These are phyloP conservation scores for Debaryomyces maramus DNA, from an alignment of 805 yeast species.

Conservation along the genomic window DNA sequence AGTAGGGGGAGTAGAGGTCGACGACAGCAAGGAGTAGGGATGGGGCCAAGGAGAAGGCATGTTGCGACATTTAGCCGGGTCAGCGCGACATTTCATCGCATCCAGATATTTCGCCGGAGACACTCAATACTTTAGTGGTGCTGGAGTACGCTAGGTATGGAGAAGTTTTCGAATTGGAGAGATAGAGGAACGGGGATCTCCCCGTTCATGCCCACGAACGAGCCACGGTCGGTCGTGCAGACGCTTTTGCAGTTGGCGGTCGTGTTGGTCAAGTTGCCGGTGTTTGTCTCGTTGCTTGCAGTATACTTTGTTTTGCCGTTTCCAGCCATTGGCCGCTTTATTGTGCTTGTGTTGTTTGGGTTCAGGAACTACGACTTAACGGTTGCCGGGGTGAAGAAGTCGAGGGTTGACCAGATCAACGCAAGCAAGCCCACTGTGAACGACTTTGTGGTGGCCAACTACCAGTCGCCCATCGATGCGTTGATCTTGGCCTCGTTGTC, in stretches of 20 bases:
- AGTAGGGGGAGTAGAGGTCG: slow-evolving; percentile 8
- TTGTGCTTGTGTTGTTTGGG: slow-evolving; percentile 30
- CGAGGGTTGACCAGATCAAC: slow-evolving; percentile 33
- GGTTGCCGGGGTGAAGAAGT: slow-evolving; percentile 52
- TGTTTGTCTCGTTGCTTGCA: slow-evolving; percentile 18
- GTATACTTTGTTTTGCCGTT: slow-evolving; percentile 18
- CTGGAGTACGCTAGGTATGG: slow-evolving; percentile 51
- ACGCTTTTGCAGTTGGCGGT: slow-evolving; percentile 1
- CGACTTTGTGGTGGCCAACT: slow-evolving; percentile 57
- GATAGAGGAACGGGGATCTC: slow-evolving; percentile 94
- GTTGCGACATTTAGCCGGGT: no score
- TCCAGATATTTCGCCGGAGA: no score
- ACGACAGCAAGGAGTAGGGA: background rate
- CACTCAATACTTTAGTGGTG: no score
- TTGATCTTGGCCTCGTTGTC: slow-evolving; percentile 33
- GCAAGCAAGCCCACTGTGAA: slow-evolving; percentile 39
- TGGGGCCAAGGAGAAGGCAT: no score
- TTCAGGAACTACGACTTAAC: slow-evolving; percentile 37
- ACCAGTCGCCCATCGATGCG: slow-evolving; percentile 59
- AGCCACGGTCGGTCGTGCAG: slow-evolving; percentile 16
- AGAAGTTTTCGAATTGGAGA: slow-evolving; percentile 79
- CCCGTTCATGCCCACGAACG: slow-evolving; percentile 69
- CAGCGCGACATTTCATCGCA: no score
- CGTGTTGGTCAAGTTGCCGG: slow-evolving; percentile 29
- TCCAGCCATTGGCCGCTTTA: slow-evolving; percentile 17